Conservation (phyloP, 192 early-diverging fungal species). For the Coemansia aciculifera region DNA sequence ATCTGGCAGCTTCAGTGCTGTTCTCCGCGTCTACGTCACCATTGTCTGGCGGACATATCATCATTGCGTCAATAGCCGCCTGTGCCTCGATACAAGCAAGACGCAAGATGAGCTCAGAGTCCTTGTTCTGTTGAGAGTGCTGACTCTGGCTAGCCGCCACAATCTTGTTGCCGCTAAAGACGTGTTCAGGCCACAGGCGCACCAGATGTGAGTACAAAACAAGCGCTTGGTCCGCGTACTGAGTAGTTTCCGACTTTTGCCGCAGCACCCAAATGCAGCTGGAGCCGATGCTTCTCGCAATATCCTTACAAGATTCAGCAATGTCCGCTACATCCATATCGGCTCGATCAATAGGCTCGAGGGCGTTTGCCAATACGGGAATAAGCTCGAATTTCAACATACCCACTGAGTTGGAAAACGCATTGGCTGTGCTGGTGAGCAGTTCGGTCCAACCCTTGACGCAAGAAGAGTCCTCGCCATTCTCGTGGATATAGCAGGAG, state of each 20-base stretch:
- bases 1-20: not conserved
- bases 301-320: not conserved
- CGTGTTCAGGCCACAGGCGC: constrained; percentile 35
- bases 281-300: constrained; percentile 17
- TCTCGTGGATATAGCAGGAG: constrained; percentile 19
- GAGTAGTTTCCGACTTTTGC: constrained; percentile 31
- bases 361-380: constrained; percentile 29
- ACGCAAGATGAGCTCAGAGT: constrained; percentile 30
- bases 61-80: constrained; percentile 41
- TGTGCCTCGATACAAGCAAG: constrained; percentile 47
- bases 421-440: not conserved
- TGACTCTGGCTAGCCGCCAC: not conserved
- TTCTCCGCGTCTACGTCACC: constrained; percentile 3
- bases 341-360: constrained; percentile 28
- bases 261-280: constrained; percentile 34
- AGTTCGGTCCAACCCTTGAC: not conserved
- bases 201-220: constrained; percentile 41
- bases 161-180: constrained; percentile 10
- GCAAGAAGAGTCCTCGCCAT: not conserved
- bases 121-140: not conserved
- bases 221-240: constrained; percentile 40
- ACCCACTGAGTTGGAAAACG: constrained; percentile 9
- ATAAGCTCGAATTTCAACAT: constrained; percentile 33
- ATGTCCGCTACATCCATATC: constrained; percentile 11
- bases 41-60: constrained; percentile 20